Evolutionary conservation across 768 basidiomycete species (phyloP), one percentile per base, ranked within the genome.

Genomic region (Lyophyllum atratum): DNA sequence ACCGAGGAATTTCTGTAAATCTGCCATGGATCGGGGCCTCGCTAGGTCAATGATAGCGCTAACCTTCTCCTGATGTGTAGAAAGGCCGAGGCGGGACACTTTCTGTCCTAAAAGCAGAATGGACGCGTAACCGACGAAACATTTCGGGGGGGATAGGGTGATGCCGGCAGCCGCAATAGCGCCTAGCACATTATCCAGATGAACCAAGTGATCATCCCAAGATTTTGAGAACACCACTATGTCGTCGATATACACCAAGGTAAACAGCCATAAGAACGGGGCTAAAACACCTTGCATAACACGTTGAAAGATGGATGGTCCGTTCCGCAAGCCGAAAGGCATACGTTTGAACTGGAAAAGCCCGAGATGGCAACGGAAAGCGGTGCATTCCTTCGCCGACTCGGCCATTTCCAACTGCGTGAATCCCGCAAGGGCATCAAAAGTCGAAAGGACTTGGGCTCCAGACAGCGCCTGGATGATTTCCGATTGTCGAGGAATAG

Each of bases 181-280:
- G 22, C 42, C 21, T 2, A 75, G 55, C 0, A 76, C 70, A 5
- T 51, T 15, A 25, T 72, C 73, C 0, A 75, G 17, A 44, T 75
- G 72, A 1, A 43, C 1, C 2, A 72, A 1, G 54, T 79, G 74
- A 1, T 77, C 68, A 1, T 72, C 58, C 2, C 67, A 67, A 1
- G 54, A 58, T 29, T 51, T 39, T 0, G 71, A 73, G 49, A 66
- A 78, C 0, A 77, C 65, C 0, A 78, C 67, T 1, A 79, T 78
- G 47, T 80, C 71, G 45, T 80, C 74, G 11, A 79, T 76, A 44
- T 79, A 80, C 0, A 78, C 76, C 12, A 75, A 47, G 0, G 73
- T 55, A 46, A 77, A 76, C 0, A 75, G 54, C 75, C 76, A 77
- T 3, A 79, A 59, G 49, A 61, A 77, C 0, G 71, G 73, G 0